Percentiles rank a stretch among this genome's conserved stretches.
Evolutionary conservation across 768 basidiomycete species (phyloP).

Genomic region (Xanthoconium purpureum): DNA sequence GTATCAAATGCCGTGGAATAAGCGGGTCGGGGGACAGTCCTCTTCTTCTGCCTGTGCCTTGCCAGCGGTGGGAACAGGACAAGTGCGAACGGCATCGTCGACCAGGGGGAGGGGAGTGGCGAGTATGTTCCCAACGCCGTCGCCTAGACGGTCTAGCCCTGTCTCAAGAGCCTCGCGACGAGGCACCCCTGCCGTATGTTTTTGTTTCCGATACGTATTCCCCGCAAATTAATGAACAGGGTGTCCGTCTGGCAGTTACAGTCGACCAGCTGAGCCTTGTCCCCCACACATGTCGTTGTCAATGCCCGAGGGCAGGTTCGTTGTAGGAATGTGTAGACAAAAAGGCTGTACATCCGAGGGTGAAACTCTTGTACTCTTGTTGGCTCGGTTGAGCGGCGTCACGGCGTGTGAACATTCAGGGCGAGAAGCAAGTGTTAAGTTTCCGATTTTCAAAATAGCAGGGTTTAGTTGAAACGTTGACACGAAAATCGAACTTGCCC

Average conservation of each 20-base stretch:
- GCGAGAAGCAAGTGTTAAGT: slow-evolving; percentile 28
- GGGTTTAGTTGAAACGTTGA: neutral
- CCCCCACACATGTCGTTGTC: neutral
- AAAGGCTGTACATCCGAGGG: neutral
- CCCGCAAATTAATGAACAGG: slow-evolving; percentile 28
- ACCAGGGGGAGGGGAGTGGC: slow-evolving; percentile 24
- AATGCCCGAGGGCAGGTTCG: neutral
- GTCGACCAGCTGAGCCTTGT: slow-evolving; percentile 14
- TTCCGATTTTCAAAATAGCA: slow-evolving; percentile 33
- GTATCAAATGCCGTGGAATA: slow-evolving; percentile 31
- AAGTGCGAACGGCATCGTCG: slow-evolving; percentile 23
- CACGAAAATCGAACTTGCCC: neutral
- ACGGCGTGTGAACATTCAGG: slow-evolving; percentile 26
- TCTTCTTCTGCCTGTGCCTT: neutral
- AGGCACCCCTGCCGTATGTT: slow-evolving; percentile 25
- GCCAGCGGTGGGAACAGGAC: slow-evolving; percentile 9
- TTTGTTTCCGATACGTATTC: slow-evolving; percentile 7
- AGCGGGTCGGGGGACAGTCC: slow-evolving; percentile 5
- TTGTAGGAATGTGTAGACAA: neutral
- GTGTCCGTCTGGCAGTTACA: slow-evolving; percentile 12
- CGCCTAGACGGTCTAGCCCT: slow-evolving; percentile 34
- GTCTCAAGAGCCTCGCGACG: slow-evolving; percentile 30
- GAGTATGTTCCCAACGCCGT: slow-evolving; percentile 29
- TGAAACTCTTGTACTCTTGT: neutral
- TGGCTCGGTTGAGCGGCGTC: neutral